These are phyloP conservation scores for Plenodomus biglobosus DNA, from an alignment of 2,329 filamentous ascomycete species.

Conservation along the genomic window DNA sequence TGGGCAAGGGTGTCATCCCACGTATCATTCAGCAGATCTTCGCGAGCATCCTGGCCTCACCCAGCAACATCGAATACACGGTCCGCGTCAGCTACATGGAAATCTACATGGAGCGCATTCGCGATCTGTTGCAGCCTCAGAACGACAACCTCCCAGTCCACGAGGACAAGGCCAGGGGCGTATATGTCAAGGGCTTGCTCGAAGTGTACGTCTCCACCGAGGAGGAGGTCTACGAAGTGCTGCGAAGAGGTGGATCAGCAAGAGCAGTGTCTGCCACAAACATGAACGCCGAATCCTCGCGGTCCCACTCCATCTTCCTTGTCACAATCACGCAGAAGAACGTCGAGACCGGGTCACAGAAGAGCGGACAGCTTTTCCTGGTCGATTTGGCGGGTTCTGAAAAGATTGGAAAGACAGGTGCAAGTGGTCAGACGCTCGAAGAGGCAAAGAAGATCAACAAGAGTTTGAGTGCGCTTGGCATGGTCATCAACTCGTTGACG, in stretches of 20 bases:
- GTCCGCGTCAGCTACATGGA: slow-evolving; percentile 99
- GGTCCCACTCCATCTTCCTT: slow-evolving; percentile 97
- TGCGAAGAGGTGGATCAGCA: slow-evolving; percentile 86
- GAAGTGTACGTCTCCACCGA: slow-evolving; percentile 97
- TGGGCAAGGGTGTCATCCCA: slow-evolving; percentile 89
- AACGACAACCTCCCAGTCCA: slow-evolving; percentile 98
- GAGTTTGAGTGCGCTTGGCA: slow-evolving; percentile 94
- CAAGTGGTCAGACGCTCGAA: slow-evolving; percentile 93
- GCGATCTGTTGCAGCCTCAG: slow-evolving; percentile 86
- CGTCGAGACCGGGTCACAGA: slow-evolving; percentile 90
- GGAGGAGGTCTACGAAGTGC: slow-evolving; percentile 93
- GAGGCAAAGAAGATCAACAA: slow-evolving; percentile 99
- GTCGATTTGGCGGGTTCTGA: slow-evolving; percentile 98
- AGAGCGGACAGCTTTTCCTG: slow-evolving; percentile 94
- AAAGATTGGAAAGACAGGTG: slow-evolving; percentile 97
- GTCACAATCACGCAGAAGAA: slow-evolving; percentile 98
- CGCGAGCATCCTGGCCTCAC: slow-evolving; percentile 87
- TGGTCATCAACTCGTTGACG: slow-evolving; percentile 97
- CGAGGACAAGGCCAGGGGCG: slow-evolving; percentile 93
- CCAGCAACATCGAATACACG: slow-evolving; percentile 96
- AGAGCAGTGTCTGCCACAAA: slow-evolving; percentile 95
- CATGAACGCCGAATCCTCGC: slow-evolving; percentile 98
- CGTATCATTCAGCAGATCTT: slow-evolving; percentile 98
- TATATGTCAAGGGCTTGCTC: slow-evolving; percentile 92
- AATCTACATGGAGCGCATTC: slow-evolving; percentile 99